Evolutionary conservation across 1,284 basidiomycete genomes (phyloP), one percentile per base, ranked within the genome.

Genomic region (Apiotrichum veenhuisii): DNA sequence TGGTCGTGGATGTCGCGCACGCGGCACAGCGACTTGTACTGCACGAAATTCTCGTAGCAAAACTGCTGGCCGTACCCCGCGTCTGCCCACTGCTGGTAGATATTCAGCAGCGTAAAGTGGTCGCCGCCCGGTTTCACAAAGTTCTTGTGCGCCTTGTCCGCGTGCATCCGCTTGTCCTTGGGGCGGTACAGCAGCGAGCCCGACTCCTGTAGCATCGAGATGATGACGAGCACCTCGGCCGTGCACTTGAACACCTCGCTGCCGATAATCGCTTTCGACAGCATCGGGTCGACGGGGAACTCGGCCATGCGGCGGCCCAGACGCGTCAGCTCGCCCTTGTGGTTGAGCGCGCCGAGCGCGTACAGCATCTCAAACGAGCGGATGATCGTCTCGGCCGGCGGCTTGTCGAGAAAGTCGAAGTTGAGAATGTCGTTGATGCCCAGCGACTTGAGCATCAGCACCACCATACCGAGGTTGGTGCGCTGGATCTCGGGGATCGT

Each of bases 41-140:
- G 96, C 52, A 99, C 79, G 78, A 95, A 99, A 71, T 98, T 93
- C 72, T 97, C 93, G 72, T 93, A 92, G 70, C 91, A 94, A 76
- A 91, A 78, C 57, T 92, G 90, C 68, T 93, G 90, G 26, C 89
- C 92, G 75, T 94, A 98, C 69, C 91, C 91, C 38, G 91, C 91
- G 68, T 98, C 94, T 26, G 91, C 91, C 94, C 95, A 99, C 73
- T 98, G 93, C 72, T 97, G 91, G 88, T 92, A 98, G 9, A 98
- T 91, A 72, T 97, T 97, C 42, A 98, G 82, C 53, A 98, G 78
- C 3, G 94, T 98, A 72, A 98, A 97, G 78, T 98, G 95, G 70
- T 99, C 96, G 18, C 96, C 95, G n/a, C 93, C 96, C 0, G 88
- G 80, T 46, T 89, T 90, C 50, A 94, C 86, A 74, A 98, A 98